These are phyloP conservation scores for Paramicrosporidium saccamoebae DNA, from an alignment of 371 early-diverging fungal species.

Conservation along the genomic window DNA sequence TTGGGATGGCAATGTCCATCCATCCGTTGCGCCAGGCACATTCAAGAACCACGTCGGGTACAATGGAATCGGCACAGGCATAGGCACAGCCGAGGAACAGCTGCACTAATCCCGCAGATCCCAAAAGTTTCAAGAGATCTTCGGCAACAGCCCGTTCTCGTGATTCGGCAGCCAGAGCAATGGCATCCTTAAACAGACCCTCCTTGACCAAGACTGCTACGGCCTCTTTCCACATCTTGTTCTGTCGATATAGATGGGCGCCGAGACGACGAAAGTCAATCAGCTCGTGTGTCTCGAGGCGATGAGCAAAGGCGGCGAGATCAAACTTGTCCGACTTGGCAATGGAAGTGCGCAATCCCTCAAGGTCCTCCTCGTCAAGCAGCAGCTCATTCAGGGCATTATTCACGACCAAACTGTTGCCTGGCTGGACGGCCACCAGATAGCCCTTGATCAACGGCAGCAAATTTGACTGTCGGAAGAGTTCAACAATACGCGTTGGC, in stretches of 20 bases:
- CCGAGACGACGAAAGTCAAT: constrained; percentile 86
- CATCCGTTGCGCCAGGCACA: constrained; percentile 56
- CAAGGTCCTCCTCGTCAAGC: constrained; percentile 84
- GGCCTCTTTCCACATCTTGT: constrained; percentile 78
- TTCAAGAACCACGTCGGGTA: constrained; percentile 76
- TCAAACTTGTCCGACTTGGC: constrained; percentile 74
- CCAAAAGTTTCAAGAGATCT: constrained; percentile 69
- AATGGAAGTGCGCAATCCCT: constrained; percentile 54
- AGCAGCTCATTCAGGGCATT: constrained; percentile 67
- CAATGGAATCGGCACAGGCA: constrained; percentile 65
- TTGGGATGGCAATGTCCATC: constrained; percentile 80
- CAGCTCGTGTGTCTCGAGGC: constrained; percentile 70
- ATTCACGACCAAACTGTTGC: constrained; percentile 70
- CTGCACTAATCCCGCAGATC: constrained; percentile 49
- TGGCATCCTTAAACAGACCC: constrained; percentile 75
- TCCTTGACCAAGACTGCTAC: constrained; percentile 79
- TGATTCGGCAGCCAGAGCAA: constrained; percentile 76
- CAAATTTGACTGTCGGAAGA: constrained; percentile 83
- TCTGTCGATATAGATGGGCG: constrained; percentile 63
- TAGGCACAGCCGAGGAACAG: constrained; percentile 70
- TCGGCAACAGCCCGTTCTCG: constrained; percentile 51
- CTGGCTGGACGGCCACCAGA: constrained; percentile 52
- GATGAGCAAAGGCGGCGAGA: constrained; percentile 46
- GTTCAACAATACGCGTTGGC: constrained; percentile 70
- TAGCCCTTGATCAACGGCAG: constrained; percentile 77